Evolutionary conservation across 345 rosid genomes (phyloP).

Genomic region (Erysimum cheiranthoides): DNA sequence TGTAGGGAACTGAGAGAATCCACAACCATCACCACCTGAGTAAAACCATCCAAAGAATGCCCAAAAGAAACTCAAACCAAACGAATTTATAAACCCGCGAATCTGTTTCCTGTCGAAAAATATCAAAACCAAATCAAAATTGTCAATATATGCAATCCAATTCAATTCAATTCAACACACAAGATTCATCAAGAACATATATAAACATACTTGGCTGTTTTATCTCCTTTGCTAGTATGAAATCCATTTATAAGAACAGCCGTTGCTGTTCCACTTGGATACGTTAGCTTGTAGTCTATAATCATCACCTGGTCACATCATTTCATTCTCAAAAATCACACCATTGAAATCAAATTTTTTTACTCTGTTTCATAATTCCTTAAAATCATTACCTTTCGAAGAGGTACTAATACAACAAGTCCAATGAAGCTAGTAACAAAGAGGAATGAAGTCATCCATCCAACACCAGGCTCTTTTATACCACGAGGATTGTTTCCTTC

Average conservation of each 20-base stretch:
- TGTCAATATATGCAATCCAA: not conserved
- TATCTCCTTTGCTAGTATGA: conserved; percentile 78
- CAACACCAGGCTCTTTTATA: conserved; percentile 81
- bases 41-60: conserved; percentile 91
- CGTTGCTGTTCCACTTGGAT: conserved; percentile 96
- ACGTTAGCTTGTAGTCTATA: conserved; percentile 74
- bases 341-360: not conserved
- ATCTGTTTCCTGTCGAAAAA: conserved; percentile 70
- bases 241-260: conserved; percentile 90
- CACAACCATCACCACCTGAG: conserved; percentile 70
- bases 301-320: conserved; percentile 73
- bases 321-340: not conserved
- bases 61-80: conserved; percentile 79
- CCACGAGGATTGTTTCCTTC: conserved; percentile 72
- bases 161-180: not conserved
- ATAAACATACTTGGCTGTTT: conserved; percentile 68
- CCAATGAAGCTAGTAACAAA: conserved; percentile 82
- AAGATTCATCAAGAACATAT: conserved; percentile 20
- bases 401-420: conserved; percentile 82
- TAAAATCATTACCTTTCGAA: conserved; percentile 62
- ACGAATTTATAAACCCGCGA: conserved; percentile 65
- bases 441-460: conserved; percentile 90
- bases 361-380: not conserved
- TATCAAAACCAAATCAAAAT: not conserved
- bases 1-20: conserved; percentile 80